Conservation (phyloP, 2,329 filamentous ascomycete genomes). For the Ceratocystis cacaofunesta region DNA sequence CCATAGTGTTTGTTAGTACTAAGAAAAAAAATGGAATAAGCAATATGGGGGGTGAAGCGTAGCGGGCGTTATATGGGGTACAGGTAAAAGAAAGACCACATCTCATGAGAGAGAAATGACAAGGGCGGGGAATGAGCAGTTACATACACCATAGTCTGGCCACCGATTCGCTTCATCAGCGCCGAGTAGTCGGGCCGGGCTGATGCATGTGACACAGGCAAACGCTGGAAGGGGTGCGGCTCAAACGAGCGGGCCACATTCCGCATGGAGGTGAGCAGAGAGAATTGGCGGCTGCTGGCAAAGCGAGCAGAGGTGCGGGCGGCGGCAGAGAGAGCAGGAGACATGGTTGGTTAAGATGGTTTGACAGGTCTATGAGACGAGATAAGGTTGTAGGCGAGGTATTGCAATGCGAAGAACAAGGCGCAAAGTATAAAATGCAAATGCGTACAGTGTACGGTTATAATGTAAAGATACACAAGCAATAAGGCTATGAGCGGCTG, state of each 20-base stretch:
- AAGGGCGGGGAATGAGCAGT: neutral
- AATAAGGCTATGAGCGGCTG: neutral
- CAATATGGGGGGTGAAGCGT: neutral
- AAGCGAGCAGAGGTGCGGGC: constrained; percentile 20
- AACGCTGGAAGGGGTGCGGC: constrained; percentile 26
- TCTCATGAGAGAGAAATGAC: neutral
- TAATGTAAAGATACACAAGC: neutral
- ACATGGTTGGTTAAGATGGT: constrained; percentile 7
- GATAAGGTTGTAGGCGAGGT: neutral
- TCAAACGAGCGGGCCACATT: constrained; percentile 25
- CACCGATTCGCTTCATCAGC: constrained; percentile 23
- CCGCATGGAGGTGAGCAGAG: constrained; percentile 24
- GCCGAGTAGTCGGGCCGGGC: constrained; percentile 24
- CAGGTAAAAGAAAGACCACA: neutral
- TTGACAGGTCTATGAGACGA: neutral
- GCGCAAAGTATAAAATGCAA: neutral
- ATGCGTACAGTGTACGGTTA: neutral
- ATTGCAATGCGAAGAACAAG: neutral
- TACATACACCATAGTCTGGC: constrained; percentile 25
- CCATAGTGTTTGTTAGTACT: constrained; percentile 8
- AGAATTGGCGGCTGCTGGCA: constrained; percentile 25
- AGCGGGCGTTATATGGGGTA: neutral
- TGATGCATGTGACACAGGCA: constrained; percentile 21
- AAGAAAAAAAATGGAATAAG: neutral
- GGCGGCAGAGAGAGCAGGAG: constrained; percentile 10